A percentile compares a stretch with the other conserved stretches of the same genome.
These are phyloP conservation scores for Aspergillus sp. DNA, from an alignment of 2,329 filamentous ascomycete genomes.

Conservation along the genomic window DNA sequence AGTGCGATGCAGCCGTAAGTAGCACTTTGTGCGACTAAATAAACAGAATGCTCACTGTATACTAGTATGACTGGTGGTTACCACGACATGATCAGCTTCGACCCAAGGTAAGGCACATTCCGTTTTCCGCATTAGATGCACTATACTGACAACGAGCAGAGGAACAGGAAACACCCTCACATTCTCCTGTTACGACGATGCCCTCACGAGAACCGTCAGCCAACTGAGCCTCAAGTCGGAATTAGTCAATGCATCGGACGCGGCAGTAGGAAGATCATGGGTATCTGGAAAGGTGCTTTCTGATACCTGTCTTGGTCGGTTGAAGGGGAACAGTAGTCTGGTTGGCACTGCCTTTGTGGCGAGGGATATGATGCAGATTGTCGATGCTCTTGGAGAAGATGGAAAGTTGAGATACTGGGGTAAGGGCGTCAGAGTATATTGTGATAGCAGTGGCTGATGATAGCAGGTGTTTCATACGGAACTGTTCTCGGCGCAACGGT, in stretches of 20 bases:
- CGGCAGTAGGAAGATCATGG: not conserved
- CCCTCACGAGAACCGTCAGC: not conserved
- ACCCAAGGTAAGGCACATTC: not conserved
- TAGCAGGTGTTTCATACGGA: constrained; percentile 5
- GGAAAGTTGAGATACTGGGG: constrained; percentile 38
- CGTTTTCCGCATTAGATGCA: not conserved
- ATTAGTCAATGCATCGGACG: not conserved
- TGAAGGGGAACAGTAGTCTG: constrained; percentile 7
- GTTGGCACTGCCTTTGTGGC: constrained; percentile 41
- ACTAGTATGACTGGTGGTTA: not conserved
- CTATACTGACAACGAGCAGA: not conserved
- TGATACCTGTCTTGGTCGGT: not conserved
- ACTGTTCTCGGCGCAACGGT: constrained; percentile 9
- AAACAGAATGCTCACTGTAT: not conserved
- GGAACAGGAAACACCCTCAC: constrained; percentile 1
- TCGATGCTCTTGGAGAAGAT: constrained; percentile 38
- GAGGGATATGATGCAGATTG: constrained; percentile 40
- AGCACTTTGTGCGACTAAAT: no score
- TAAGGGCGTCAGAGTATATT: not conserved
- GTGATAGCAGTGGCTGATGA: no score
- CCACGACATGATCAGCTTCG: not conserved
- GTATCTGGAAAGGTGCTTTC: not conserved
- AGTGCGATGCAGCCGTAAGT: no score
- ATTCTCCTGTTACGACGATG: not conserved
- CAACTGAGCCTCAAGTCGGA: not conserved